Base-by-base conservation (phyloP, 768 basidiomycete genomes). In the Lactifluus rugatus region DNA sequence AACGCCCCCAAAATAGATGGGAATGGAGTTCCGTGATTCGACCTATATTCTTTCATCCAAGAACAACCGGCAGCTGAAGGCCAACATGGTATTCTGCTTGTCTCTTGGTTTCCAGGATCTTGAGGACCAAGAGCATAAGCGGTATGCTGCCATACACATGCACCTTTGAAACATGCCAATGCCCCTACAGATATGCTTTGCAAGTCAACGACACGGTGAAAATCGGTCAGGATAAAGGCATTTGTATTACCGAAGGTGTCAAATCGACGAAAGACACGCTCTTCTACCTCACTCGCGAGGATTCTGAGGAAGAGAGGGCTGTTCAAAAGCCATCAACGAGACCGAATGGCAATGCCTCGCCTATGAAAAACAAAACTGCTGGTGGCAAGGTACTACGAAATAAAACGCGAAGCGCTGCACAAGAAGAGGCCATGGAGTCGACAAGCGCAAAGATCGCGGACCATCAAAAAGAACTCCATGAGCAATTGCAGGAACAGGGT, bases 21-120 rank as follows among this genome's bases (percentile, higher is more conserved):
- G 95, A 6, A 82, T 97, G 68, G 95, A 99, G 70, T 97, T 94
- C 73, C 83, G 93, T 42, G 95, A 99, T 68, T 82, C 86, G 10
- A 76, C 83, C 0, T 96, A 93, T 69, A 72, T 93, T 13, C 74
- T 98, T 37, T 87, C 86, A 5, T 62, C 83, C 8, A 98, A 95
- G 74, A 95, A 91, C 66, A 73, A 72, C 7, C 83, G 86, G 10
- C 73, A 72, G 14, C 69, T 97, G 49, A 83, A 81, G 66, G 74
- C 83, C 53, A 84, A 85, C 66, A 96, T 95, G 93, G 79, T 90
- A 26, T 76, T 96, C 69, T 89, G 85, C 67, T 75, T 99, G 34
- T 80, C 81, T 19, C 76, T 98, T 49, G 93, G 93, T 2, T 93
- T 98, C 70, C 78, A 84, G 26, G 89, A 89, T 60, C 74, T 99